Base-by-base conservation (phyloP, 2,329 filamentous ascomycete species). In the Blastomyces gilchristii region DNA sequence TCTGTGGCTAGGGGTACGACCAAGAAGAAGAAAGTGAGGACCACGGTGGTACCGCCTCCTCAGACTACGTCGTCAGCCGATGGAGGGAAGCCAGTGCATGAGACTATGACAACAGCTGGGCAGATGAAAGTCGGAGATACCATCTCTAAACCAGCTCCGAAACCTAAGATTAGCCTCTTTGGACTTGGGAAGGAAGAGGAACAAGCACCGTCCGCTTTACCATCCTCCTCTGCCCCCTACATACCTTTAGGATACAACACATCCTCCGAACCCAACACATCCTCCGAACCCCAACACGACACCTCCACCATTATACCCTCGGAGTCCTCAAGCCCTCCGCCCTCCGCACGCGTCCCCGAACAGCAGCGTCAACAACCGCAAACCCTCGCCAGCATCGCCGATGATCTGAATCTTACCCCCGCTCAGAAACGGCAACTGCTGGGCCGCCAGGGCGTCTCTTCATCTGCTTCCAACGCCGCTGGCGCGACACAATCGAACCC, bases 391-490 rank as follows among this genome's bases (percentile, higher is more conserved):
- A 80, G 82, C 62, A 86, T 96, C 58, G 91, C 91, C 3, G 78
- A 87, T 63, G 87, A 90, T 65, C 82, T 97, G 49, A 89, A 94
- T 67, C 84, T 97, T 16, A 89, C 90, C 3, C 84, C 86, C 5
- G 82, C 89, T 0, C 87, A 90, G 67, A 83, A 87, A 50, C 87
- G 93, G 52, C 91, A 95, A 72, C 84, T 97, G 3, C 93, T 97
- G 71, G 93, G 93, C 0, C 88, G 92, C 5, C 75, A 79, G 54
- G 63, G 63, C 59, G 2, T 8, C 43, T 59, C 43, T 3, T n/a
- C 43, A 34, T 47, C 25, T 5, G 18, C 28, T 49, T 47, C 25
- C 7, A 57, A 52, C 2, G 61, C 64, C 65, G 65, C 74, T 43
- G 75, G 75, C 62, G 67, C 78, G n/a, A n/a, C 12, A 58, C 39